Conservation (phyloP, 306 rosid genomes). For the Ziziphus jujuba region DNA sequence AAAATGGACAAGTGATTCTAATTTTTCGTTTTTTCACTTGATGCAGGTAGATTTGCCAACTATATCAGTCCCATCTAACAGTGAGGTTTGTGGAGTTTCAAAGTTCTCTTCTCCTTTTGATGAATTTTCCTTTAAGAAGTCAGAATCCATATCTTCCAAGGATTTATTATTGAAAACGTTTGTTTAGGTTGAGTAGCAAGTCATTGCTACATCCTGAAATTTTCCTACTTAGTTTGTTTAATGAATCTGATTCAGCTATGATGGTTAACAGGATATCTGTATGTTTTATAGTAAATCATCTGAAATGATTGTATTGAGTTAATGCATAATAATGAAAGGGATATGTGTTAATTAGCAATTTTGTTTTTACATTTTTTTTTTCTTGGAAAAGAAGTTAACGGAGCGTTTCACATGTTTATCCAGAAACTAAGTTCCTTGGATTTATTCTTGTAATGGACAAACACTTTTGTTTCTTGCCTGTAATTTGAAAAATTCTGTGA, state of each 20-base stretch:
- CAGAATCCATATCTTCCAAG: slow-evolving; percentile 11
- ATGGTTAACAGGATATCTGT: slow-evolving; percentile 19
- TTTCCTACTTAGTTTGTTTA: slow-evolving; percentile 7
- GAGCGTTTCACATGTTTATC: too few relatives aligned
- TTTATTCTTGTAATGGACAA: too few relatives aligned
- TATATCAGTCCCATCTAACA: slow-evolving; percentile 60
- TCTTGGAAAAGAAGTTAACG: too few relatives aligned
- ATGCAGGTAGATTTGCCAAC: slow-evolving; percentile 56
- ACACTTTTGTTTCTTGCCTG: too few relatives aligned
- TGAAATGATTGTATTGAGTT: neutral
- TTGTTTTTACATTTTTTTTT: too few relatives aligned
- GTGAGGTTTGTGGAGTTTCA: slow-evolving; percentile 6
- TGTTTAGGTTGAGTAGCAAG: slow-evolving; percentile 21
- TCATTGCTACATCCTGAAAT: slow-evolving; percentile 17
- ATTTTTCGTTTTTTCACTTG: slow-evolving; percentile 5
- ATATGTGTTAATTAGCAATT: too few relatives aligned
- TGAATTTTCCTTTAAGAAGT: slow-evolving; percentile 13
- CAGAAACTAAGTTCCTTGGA: too few relatives aligned
- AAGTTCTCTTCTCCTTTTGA: slow-evolving; percentile 18
- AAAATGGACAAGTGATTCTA: neutral
- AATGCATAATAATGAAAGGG: too few relatives aligned
- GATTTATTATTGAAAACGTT: slow-evolving; percentile 24
- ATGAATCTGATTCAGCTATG: too few relatives aligned
- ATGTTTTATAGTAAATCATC: slow-evolving; percentile 18
- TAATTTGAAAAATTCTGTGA: too few relatives aligned